Percentiles rank a stretch among this genome's conserved stretches.
Conservation (phyloP, 768 basidiomycete genomes). For the Clitopilus passeckerianus region DNA sequence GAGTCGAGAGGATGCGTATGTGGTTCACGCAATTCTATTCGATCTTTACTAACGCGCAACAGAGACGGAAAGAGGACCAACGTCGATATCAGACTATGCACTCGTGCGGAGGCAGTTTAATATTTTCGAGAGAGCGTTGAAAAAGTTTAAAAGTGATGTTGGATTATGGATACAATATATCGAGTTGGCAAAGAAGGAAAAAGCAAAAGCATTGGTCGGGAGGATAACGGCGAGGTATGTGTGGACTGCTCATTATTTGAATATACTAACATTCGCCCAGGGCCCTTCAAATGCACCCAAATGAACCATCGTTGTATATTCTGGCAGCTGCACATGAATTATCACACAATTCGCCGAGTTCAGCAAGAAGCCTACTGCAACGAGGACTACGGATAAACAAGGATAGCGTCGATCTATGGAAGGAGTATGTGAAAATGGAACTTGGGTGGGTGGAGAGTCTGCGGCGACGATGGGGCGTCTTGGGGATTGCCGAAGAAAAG, state of each 20-base stretch:
- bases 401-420: constrained; percentile 76
- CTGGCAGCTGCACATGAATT: constrained; percentile 83
- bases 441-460: constrained; percentile 79
- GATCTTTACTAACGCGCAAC: constrained; percentile 4
- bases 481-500: constrained; percentile 51
- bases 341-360: constrained; percentile 63
- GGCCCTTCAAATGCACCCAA: constrained; percentile 85
- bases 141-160: constrained; percentile 85
- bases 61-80: constrained; percentile 41
- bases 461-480: constrained; percentile 70
- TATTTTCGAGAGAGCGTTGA: constrained; percentile 86
- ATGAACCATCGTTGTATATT: constrained; percentile 72
- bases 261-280: constrained; percentile 26
- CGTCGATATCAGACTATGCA: constrained; percentile 79
- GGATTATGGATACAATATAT: constrained; percentile 89
- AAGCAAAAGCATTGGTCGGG: constrained; percentile 74
- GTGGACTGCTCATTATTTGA: neutral
- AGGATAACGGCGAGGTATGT: constrained; percentile 73
- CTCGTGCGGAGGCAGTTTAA: constrained; percentile 82
- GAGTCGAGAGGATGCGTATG: constrained; percentile 68
- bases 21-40: neutral
- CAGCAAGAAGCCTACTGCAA: constrained; percentile 79
- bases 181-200: constrained; percentile 74
- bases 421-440: constrained; percentile 89
- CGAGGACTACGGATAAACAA: constrained; percentile 79